Base-by-base conservation (phyloP, 805 yeast genomes). In the Nakazawaea siamensis region DNA sequence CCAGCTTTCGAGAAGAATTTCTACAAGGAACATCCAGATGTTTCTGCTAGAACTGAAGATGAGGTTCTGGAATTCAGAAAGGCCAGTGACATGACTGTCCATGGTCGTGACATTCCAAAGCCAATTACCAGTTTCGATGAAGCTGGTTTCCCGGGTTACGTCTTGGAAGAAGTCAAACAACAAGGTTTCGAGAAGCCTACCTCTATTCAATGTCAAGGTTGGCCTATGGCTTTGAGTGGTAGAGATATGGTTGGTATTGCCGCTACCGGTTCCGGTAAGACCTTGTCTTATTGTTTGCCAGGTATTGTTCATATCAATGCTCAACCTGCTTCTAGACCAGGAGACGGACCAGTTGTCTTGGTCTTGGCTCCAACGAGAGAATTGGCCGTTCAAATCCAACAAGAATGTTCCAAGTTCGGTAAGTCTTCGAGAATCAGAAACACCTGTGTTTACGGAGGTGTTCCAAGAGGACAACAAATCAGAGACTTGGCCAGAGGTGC, bases 221-320 rank as follows among this genome's bases (percentile, higher is more conserved):
- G 98, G 98, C 98, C 98, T 45, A 92, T 92, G 98, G 98, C 98
- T 54, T 70, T 88, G 40, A 78, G 90, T 51, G 98, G 98, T 70
- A 85, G 97, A 68, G 97, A 92, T 60, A 82, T 92, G 90, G 84
- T 92, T 63, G 98, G 98, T 73, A 81, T 92, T 60, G 97, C 98
- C 39, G 82, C 96, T 49, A 92, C 98, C 48, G 98, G 98, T 66
- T 88, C 97, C 38, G 98, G 98, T 73, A 92, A 92, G 72, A 92
- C 98, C 43, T 71, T 92, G 51, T 85, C 97, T 27, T 92, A 90
- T 72, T 86, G 96, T 70, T 71, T 92, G 55, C 98, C 98, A 46
- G 82, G 92, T 46, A 92, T 92, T 57, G 95, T 90, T 39, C 98
- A 90, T 66, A 90, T 88, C 66, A 90, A 92, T 54, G 98, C 98